A percentile compares a stretch with the other conserved stretches of the same genome.
phyloP scores from a whole-genome alignment of 495 filamentous ascomycete genomes.

The Penicillium angulare region DNA sequence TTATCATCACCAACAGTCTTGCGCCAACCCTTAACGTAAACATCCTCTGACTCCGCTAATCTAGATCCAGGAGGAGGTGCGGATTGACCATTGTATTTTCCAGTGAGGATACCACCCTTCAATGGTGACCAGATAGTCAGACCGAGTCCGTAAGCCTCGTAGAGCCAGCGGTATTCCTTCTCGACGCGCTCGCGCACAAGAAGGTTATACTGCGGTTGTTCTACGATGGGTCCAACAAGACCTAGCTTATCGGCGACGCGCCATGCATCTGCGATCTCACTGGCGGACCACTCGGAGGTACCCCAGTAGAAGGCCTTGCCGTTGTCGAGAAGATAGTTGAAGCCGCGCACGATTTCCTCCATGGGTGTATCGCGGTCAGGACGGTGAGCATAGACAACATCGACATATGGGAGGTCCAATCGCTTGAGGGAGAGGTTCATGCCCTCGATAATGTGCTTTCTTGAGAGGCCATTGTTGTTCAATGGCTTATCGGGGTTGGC shows the following conservation, averaged over 20 bases:
- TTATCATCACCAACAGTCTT: slow-evolving; percentile 22
- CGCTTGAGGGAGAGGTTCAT: slow-evolving; percentile 62
- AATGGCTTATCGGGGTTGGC: slow-evolving; percentile 59
- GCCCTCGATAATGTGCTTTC: slow-evolving; percentile 82
- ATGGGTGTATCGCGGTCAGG: slow-evolving; percentile 82
- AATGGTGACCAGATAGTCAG: slow-evolving; percentile 74
- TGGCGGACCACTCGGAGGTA: slow-evolving; percentile 81
- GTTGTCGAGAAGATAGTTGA: slow-evolving; percentile 75
- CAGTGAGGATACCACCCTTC: slow-evolving; percentile 70
- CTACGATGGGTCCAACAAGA: slow-evolving; percentile 77
- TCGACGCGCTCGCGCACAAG: slow-evolving; percentile 71
- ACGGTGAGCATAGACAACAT: slow-evolving; percentile 81
- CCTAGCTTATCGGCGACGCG: slow-evolving; percentile 68
- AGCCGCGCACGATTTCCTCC: slow-evolving; percentile 81
- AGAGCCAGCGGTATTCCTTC: slow-evolving; percentile 67
- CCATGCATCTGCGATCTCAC: slow-evolving; percentile 77
- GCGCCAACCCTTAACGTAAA: slow-evolving; percentile 30
- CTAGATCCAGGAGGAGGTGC: slow-evolving; percentile 35
- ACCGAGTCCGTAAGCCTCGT: slow-evolving; percentile 61
- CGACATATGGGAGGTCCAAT: slow-evolving; percentile 68
- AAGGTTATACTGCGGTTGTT: slow-evolving; percentile 86
- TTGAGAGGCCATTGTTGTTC: slow-evolving; percentile 74
- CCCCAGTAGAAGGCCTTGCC: slow-evolving; percentile 91
- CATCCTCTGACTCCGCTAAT: slow-evolving; percentile 41
- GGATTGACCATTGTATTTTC: slow-evolving; percentile 71